Evolutionary conservation across 1,139 yeast species (phyloP).

Genomic region (Zygosaccharomyces pseudobailii): DNA sequence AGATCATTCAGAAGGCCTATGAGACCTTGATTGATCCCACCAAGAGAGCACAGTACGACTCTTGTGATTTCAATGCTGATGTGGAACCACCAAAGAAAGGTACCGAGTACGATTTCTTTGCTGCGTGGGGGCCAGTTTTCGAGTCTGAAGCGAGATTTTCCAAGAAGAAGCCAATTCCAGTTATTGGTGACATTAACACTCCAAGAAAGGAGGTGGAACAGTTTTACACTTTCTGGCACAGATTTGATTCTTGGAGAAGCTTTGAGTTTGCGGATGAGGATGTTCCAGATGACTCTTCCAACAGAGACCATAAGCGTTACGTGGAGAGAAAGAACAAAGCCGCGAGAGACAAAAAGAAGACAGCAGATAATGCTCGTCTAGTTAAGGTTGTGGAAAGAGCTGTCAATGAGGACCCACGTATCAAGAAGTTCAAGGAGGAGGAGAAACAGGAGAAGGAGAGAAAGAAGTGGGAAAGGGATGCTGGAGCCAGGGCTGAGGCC

Average conservation of each 20-base stretch:
- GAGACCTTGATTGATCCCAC: conserved; percentile 81
- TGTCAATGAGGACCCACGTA: conserved; percentile 87
- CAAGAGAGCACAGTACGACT: conserved; percentile 90
- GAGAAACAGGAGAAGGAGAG: conserved; percentile 94
- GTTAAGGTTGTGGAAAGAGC: conserved; percentile 87
- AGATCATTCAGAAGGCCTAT: conserved; percentile 94
- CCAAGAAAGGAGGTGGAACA: conserved; percentile 80
- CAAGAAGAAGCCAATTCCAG: conserved; percentile 82
- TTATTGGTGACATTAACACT: conserved; percentile 63
- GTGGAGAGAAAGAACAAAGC: conserved; percentile 96
- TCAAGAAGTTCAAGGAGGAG: conserved; percentile 84
- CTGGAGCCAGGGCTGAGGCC: conserved; percentile 95
- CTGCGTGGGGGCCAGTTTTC: conserved; percentile 90
- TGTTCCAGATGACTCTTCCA: conserved; percentile 98
- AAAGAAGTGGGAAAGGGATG: conserved; percentile 96
- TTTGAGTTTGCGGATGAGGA: conserved; percentile 98
- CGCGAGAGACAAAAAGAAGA: conserved; percentile 95
- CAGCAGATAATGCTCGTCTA: conserved; percentile 91
- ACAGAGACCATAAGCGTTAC: conserved; percentile 99
- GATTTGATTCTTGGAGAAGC: conserved; percentile 97
- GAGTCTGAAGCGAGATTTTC: conserved; percentile 90
- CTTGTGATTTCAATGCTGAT: conserved; percentile 86
- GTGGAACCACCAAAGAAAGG: conserved; percentile 73
- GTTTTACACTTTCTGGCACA: conserved; percentile 90
- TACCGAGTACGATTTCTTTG: conserved; percentile 70